phyloP scores from a whole-genome alignment of 108 stramenopile species.

The Cyclostephanos invisitatus region DNA sequence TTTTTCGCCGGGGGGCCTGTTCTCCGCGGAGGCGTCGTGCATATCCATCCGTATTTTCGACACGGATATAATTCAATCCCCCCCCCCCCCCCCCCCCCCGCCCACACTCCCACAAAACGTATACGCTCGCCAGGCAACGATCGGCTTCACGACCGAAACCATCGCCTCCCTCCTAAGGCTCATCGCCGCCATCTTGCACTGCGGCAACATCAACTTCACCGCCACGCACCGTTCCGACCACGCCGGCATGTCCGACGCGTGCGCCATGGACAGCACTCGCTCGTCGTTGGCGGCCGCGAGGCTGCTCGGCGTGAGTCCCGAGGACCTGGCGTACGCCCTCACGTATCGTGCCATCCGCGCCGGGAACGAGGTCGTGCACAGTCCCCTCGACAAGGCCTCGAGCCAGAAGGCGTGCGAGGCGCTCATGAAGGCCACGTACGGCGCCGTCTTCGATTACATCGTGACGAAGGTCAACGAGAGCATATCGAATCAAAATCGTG shows the following conservation, averaged over 20 bases:
- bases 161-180: constrained; percentile 76
- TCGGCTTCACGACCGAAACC: constrained; percentile 68
- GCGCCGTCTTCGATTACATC: constrained; percentile 89
- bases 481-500: constrained; percentile 42
- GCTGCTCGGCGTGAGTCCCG: constrained; percentile 73
- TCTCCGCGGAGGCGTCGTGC: no score
- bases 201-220: constrained; percentile 85
- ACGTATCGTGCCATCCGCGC: constrained; percentile 77
- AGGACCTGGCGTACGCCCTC: constrained; percentile 78
- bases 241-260: constrained; percentile 55
- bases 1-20: no score
- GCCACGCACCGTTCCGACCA: constrained; percentile 49
- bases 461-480: constrained; percentile 85
- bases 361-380: constrained; percentile 75
- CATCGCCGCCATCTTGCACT: constrained; percentile 72
- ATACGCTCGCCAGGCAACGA: constrained; percentile 54
- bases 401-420: constrained; percentile 89
- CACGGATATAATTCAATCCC: no score
- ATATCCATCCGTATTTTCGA: neutral
- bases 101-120: neutral
- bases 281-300: constrained; percentile 65
- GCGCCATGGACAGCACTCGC: constrained; percentile 69
- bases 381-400: constrained; percentile 72
- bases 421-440: constrained; percentile 94
- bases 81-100: no score